phyloP scores from a whole-genome alignment of 495 filamentous ascomycete genomes.

The Terfezia claveryi region DNA sequence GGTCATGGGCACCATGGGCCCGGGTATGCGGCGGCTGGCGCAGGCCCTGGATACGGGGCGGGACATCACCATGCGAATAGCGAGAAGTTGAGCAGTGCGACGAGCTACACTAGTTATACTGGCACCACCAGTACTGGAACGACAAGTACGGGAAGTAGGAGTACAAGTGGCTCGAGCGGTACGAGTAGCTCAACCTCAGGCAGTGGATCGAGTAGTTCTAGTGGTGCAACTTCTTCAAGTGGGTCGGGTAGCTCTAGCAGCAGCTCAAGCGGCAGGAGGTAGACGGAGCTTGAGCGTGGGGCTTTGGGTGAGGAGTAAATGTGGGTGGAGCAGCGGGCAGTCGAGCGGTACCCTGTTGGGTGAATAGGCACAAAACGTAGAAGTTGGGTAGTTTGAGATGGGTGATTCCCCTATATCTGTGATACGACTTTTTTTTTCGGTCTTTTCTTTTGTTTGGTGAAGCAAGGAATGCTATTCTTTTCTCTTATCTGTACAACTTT shows the following conservation, averaged over 20 bases:
- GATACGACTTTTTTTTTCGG: no score
- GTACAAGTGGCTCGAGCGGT: not conserved
- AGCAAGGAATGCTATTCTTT: no score
- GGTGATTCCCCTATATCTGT: no score
- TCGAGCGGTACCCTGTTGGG: no score
- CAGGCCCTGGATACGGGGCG: not conserved
- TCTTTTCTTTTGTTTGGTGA: no score
- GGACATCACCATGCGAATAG: not conserved
- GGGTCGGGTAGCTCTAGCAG: not conserved
- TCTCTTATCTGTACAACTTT: no score
- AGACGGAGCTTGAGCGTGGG: not conserved
- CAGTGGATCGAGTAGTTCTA: not conserved
- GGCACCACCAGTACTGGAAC: not conserved
- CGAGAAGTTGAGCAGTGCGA: not conserved
- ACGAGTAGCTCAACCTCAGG: not conserved
- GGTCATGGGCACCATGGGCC: not conserved
- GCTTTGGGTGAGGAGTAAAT: no score
- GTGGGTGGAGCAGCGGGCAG: no score
- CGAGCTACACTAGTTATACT: not conserved
- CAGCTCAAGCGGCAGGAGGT: not conserved
- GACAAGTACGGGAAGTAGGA: not conserved
- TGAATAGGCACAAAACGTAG: no score
- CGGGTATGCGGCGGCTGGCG: not conserved
- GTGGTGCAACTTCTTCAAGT: not conserved
- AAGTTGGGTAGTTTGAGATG: no score